Conservation (phyloP, 2,329 filamentous ascomycete genomes). For the Ramichloridium luteum region DNA sequence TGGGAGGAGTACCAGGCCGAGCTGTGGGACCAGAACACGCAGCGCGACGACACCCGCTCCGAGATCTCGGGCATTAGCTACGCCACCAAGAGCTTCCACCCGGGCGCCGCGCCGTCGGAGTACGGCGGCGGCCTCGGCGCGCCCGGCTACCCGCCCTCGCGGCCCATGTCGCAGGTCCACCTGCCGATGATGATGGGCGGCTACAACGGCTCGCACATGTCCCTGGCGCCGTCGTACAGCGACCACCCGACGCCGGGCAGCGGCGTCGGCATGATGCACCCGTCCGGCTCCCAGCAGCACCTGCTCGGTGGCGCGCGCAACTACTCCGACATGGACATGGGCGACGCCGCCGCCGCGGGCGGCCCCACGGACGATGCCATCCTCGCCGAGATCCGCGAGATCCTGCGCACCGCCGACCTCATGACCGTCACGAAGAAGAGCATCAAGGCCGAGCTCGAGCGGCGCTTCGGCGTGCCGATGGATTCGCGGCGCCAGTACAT, state of each 20-base stretch:
- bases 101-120: conserved; percentile 38
- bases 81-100: conserved; percentile 65
- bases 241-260: no score
- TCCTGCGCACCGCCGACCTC: conserved; percentile 78
- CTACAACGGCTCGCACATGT: conserved; percentile 54
- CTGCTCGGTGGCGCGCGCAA: conserved; percentile 9
- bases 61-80: conserved; percentile 92
- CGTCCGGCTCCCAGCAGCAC: conserved; percentile 27
- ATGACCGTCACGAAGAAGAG: conserved; percentile 99
- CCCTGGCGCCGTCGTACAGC: conserved; percentile 59
- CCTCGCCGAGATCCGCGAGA: conserved; percentile 86
- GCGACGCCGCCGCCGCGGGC: conserved; percentile 46
- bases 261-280: conserved; percentile 13
- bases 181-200: conserved; percentile 34
- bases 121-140: no score
- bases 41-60: conserved; percentile 63
- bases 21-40: conserved; percentile 93
- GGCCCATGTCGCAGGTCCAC: conserved; percentile 46
- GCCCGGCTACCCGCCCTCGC: no score
- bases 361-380: conserved; percentile 82
- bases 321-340: conserved; percentile 44
- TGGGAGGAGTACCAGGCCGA: conserved; percentile 99
- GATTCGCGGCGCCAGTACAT: conserved; percentile 89
- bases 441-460: conserved; percentile 86
- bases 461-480: conserved; percentile 73